phyloP scores from a whole-genome alignment of 495 filamentous ascomycete species.

The Friedmanniomyces simplex region DNA sequence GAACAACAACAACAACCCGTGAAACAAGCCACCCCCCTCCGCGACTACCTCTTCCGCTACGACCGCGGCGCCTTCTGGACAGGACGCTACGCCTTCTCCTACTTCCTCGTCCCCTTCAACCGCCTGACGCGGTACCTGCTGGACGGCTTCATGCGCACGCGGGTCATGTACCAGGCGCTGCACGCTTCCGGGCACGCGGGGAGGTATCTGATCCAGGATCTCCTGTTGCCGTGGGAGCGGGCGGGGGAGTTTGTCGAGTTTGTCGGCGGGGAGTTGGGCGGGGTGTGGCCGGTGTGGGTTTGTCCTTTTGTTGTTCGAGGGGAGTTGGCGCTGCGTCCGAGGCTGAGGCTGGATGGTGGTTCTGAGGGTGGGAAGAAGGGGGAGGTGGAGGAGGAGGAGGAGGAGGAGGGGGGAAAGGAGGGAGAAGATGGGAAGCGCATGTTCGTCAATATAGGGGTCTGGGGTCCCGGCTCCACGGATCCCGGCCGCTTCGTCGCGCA shows the following conservation, averaged over 20 bases:
- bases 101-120: constrained; percentile 48
- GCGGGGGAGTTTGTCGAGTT: constrained; percentile 42
- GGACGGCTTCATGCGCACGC: constrained; percentile 43
- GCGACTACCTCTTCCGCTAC: constrained; percentile 54
- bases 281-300: constrained; percentile 50
- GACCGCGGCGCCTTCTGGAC: constrained; percentile 54
- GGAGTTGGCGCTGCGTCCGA: constrained; percentile 18
- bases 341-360: constrained; percentile 3
- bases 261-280: constrained; percentile 30
- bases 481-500: constrained; percentile 37
- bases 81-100: constrained; percentile 40
- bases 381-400: too few species aligned
- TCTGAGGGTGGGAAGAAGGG: too few species aligned
- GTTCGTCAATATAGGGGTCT: constrained; percentile 49
- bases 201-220: constrained; percentile 46
- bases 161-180: constrained; percentile 48
- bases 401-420: too few species aligned
- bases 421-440: too few species aligned
- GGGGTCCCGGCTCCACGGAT: constrained; percentile 36
- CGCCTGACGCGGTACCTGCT: constrained; percentile 42
- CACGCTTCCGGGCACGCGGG: constrained; percentile 41
- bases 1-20: constrained; percentile 19
- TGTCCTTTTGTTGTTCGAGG: constrained; percentile 39
- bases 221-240: constrained; percentile 41
- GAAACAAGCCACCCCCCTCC: constrained; percentile 42